Conservation (phyloP, 345 rosid genomes). For the Diplotaxis tenuifolia region DNA sequence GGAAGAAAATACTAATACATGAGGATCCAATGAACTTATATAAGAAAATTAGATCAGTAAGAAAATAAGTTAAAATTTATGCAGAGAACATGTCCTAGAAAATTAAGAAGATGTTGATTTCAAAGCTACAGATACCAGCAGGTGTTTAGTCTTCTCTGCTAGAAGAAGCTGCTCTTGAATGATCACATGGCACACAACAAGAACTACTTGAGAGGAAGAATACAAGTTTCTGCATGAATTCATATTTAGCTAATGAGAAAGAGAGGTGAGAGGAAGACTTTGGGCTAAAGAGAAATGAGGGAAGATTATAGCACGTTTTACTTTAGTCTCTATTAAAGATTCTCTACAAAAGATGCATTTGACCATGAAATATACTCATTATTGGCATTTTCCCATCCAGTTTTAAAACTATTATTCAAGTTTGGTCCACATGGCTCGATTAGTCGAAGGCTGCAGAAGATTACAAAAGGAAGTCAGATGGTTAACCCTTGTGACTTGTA, state of each 20-base stretch:
- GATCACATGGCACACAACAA: not conserved
- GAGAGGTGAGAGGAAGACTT: not conserved
- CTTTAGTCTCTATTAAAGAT: not conserved
- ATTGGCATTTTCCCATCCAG: not conserved
- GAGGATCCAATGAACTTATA: not conserved
- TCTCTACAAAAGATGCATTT: not conserved
- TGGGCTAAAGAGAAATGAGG: not conserved
- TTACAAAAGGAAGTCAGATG: slow-evolving; percentile 67
- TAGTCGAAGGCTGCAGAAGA: not conserved
- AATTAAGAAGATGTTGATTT: not conserved
- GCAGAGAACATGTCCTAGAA: not conserved
- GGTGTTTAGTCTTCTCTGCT: not conserved
- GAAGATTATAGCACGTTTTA: not conserved
- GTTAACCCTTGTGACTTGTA: slow-evolving; percentile 84
- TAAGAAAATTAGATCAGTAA: not conserved
- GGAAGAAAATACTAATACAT: not conserved
- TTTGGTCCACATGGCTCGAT: not conserved
- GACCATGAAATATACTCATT: not conserved
- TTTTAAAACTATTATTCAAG: not conserved
- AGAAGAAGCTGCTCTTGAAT: not conserved
- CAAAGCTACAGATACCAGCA: slow-evolving; percentile 2
- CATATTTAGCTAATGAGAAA: not conserved
- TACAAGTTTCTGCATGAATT: not conserved
- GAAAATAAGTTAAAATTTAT: not conserved
- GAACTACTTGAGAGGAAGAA: not conserved